A percentile compares a stretch with the other conserved stretches of the same genome.
Evolutionary conservation across 345 rosid genomes (phyloP).

Genomic region (Citropsis articulata): DNA sequence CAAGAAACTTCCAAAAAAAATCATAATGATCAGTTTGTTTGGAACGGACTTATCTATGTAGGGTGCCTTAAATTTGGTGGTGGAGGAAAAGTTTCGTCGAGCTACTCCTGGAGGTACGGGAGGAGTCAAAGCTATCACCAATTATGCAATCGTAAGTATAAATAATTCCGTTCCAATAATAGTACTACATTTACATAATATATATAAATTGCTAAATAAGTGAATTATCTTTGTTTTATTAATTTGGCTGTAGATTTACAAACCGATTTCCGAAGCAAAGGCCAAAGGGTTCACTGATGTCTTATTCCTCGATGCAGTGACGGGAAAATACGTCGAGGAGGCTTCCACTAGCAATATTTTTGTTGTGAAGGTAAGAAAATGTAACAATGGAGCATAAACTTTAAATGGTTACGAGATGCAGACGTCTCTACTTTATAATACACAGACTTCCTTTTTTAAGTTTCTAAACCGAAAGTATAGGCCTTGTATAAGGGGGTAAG

Average conservation of each 20-base stretch:
- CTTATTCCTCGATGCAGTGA: slow-evolving; percentile 54
- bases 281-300: slow-evolving; percentile 64
- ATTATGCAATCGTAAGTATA: slow-evolving; percentile 57
- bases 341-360: slow-evolving; percentile 57
- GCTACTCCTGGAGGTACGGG: slow-evolving; percentile 65
- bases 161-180: neutral
- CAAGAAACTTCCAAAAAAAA: neutral
- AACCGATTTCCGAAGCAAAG: slow-evolving; percentile 49
- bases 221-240: neutral
- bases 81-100: slow-evolving; percentile 45
- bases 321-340: slow-evolving; percentile 61
- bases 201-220: neutral
- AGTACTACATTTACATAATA: neutral
- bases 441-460: no score
- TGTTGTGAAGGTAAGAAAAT: slow-evolving; percentile 45
- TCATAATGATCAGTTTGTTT: neutral
- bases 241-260: slow-evolving; percentile 33
- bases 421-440: no score
- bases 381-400: neutral
- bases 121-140: slow-evolving; percentile 54
- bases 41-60: neutral
- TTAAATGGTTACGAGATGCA: no score
- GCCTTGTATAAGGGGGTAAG: no score
- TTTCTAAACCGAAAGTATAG: no score
- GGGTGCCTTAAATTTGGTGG: slow-evolving; percentile 41